phyloP scores from a whole-genome alignment of 1,284 basidiomycete genomes.

The Sphagnurus paluster region DNA sequence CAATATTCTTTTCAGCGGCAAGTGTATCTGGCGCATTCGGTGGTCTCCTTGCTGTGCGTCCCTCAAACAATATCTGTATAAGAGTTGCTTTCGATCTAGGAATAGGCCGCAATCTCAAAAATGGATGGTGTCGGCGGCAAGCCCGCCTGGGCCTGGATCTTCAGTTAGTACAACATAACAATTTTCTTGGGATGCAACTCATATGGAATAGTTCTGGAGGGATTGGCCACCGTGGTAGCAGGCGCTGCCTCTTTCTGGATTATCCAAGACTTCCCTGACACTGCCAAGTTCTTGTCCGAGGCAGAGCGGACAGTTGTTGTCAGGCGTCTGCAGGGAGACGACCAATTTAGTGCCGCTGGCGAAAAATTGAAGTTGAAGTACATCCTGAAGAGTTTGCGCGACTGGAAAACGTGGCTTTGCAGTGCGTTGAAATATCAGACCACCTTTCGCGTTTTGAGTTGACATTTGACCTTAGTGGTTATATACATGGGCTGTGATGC shows the following conservation, averaged over 20 bases:
- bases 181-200: neutral
- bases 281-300: slow-evolving; percentile 72
- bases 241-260: slow-evolving; percentile 72
- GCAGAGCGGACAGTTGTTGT: slow-evolving; percentile 69
- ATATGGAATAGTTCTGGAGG: slow-evolving; percentile 32
- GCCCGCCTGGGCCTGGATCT: slow-evolving; percentile 72
- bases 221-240: slow-evolving; percentile 63
- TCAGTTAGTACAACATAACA: slow-evolving; percentile 34
- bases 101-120: slow-evolving; percentile 66
- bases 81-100: neutral
- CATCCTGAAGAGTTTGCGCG: slow-evolving; percentile 58
- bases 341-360: slow-evolving; percentile 72
- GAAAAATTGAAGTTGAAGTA: slow-evolving; percentile 64
- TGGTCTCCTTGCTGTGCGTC: slow-evolving; percentile 60
- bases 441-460: neutral
- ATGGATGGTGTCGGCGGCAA: slow-evolving; percentile 70
- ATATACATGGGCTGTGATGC: slow-evolving; percentile 58
- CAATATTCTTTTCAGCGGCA: slow-evolving; percentile 75
- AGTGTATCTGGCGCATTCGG: slow-evolving; percentile 74
- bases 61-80: neutral
- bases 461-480: slow-evolving; percentile 50
- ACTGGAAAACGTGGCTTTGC: slow-evolving; percentile 76
- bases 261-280: slow-evolving; percentile 81
- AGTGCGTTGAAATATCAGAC: slow-evolving; percentile 38
- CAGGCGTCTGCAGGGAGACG: slow-evolving; percentile 65